Evolutionary conservation across 2,329 filamentous ascomycete species (phyloP).

Genomic region (Aspergillus ruber): DNA sequence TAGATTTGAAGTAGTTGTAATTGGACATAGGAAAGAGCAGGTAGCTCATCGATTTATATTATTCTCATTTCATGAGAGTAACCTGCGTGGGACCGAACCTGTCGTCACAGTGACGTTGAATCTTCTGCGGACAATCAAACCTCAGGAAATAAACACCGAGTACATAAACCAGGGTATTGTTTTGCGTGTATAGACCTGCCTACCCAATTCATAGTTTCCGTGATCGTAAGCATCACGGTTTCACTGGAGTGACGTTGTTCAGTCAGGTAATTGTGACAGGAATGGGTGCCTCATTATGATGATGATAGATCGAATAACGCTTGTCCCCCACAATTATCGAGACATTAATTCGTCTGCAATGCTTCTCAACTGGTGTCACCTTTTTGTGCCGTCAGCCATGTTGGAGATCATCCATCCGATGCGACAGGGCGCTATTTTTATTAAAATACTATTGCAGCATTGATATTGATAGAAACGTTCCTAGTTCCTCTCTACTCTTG

Average conservation of each 20-base stretch:
- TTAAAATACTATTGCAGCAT: no score
- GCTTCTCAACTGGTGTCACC: no score
- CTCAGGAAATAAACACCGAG: slow-evolving; percentile 4
- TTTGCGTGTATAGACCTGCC: no score
- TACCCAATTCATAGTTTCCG: not conserved
- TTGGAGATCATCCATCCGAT: no score
- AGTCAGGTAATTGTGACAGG: not conserved
- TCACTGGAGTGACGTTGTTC: not conserved
- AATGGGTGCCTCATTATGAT: not conserved
- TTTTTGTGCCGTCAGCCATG: no score
- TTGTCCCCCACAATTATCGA: not conserved
- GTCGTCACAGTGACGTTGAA: slow-evolving; percentile 6
- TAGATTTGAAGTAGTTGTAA: no score
- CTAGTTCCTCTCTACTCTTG: no score
- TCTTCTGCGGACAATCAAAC: not conserved
- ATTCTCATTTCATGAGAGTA: not conserved
- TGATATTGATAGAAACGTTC: no score
- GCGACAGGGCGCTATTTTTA: no score
- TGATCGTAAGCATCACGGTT: not conserved
- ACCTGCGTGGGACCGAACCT: not conserved
- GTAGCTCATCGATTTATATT: not conserved
- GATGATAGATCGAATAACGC: not conserved
- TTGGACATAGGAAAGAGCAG: not conserved
- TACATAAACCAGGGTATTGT: no score
- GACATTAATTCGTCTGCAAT: no score